These are phyloP conservation scores for Brasilioporus rufonigricans DNA, from an alignment of 768 basidiomycete species.

Conservation along the genomic window DNA sequence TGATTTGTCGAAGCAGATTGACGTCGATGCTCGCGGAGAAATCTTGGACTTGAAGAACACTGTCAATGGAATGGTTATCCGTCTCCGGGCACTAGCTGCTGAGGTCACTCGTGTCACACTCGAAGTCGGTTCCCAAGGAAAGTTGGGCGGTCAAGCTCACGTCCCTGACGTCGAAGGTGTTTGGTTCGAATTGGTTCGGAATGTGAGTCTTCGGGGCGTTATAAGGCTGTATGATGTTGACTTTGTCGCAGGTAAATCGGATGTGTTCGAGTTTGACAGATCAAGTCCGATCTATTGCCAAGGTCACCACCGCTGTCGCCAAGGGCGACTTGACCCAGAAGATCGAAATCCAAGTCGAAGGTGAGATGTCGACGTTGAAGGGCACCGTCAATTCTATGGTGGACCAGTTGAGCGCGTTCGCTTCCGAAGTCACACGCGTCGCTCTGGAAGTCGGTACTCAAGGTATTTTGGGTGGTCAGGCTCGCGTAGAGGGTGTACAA, in stretches of 20 bases:
- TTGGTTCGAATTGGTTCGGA: slow-evolving; percentile 80
- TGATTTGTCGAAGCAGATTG: slow-evolving; percentile 87
- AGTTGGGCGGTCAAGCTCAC: slow-evolving; percentile 83
- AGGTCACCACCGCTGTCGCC: slow-evolving; percentile 87
- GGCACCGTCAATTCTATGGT: slow-evolving; percentile 94
- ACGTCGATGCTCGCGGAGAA: slow-evolving; percentile 88
- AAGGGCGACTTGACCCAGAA: slow-evolving; percentile 89
- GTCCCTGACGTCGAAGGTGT: slow-evolving; percentile 91
- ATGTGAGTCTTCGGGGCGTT: slow-evolving; percentile 41
- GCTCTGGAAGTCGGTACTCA: slow-evolving; percentile 90
- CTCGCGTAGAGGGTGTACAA: slow-evolving; percentile 85
- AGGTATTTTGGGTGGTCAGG: slow-evolving; percentile 88
- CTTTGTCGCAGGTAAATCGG: slow-evolving; percentile 55
- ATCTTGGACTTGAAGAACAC: slow-evolving; percentile 77
- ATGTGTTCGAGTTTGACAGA: slow-evolving; percentile 82
- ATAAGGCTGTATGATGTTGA: slow-evolving; percentile 7
- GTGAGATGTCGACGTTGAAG: slow-evolving; percentile 84
- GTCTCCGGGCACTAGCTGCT: slow-evolving; percentile 63
- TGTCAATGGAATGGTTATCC: slow-evolving; percentile 51
- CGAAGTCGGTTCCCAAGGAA: slow-evolving; percentile 87
- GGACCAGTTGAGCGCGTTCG: slow-evolving; percentile 83
- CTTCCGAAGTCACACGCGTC: slow-evolving; percentile 78
- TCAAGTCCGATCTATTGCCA: slow-evolving; percentile 79
- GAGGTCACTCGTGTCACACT: slow-evolving; percentile 84
- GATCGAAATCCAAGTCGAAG: slow-evolving; percentile 87